A percentile compares a stretch with the other conserved stretches of the same genome.
Conservation (phyloP, 805 yeast species). For the Cyberlindnera xishuangbannaensis region DNA sequence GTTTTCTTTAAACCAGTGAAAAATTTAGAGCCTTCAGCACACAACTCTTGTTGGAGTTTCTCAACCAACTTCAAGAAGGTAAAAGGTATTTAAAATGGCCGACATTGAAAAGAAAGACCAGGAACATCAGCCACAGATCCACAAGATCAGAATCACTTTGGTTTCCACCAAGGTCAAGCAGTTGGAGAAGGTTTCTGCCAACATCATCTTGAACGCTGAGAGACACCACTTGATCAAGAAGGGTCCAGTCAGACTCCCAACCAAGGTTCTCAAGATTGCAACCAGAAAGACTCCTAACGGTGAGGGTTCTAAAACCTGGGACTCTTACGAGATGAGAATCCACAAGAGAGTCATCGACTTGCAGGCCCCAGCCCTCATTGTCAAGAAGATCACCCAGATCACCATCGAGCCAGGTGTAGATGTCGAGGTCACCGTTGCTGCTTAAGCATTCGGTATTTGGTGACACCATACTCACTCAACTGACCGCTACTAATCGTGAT, state of each 20-base stretch:
- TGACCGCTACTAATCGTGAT: too few relatives aligned
- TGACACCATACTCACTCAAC: too few relatives aligned
- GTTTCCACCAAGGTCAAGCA: constrained; percentile 98
- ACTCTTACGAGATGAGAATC: constrained; percentile 98
- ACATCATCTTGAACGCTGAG: constrained; percentile 85
- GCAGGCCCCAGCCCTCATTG: constrained; percentile 90
- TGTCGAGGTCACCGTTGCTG: constrained; percentile 90
- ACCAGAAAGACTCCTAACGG: constrained; percentile 99
- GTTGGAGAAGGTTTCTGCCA: constrained; percentile 92
- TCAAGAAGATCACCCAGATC: constrained; percentile 95
- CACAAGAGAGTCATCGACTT: constrained; percentile 99
- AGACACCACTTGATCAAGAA: constrained; percentile 80
- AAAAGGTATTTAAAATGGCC: constrained; percentile 61
- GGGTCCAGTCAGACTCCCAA: constrained; percentile 99
- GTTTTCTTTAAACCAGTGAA: constrained; percentile 12
- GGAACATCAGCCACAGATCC: constrained; percentile 77
- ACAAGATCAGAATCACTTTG: constrained; percentile 98
- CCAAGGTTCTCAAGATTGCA: constrained; percentile 95
- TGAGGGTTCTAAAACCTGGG: constrained; percentile 99
- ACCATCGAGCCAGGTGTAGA: constrained; percentile 99
- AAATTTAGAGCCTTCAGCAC: constrained; percentile 1
- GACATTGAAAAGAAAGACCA: constrained; percentile 80
- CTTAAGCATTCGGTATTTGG: constrained; percentile 32
- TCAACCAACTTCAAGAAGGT: constrained; percentile 25
- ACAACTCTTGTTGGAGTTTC: constrained; percentile 1